Evolutionary conservation across 2,329 filamentous ascomycete species (phyloP), one percentile per base, ranked within the genome.

Genomic region (Sclerotinia glacialis): DNA sequence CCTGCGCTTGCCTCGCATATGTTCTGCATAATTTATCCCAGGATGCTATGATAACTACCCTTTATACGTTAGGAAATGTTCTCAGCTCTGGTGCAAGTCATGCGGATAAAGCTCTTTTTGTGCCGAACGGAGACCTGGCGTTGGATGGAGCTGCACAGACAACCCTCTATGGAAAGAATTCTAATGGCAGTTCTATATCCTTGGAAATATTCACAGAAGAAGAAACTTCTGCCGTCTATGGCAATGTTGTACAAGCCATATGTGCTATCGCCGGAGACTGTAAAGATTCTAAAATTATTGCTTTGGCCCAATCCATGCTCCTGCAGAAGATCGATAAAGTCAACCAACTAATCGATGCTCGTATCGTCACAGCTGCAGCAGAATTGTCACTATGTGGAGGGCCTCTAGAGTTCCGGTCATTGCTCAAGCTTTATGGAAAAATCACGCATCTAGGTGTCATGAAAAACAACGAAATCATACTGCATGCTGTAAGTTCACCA

Each of bases 31-130:
- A 89, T 73, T 83, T 98, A 16, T 96, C 95, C 1, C 91, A 96
- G 73, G 95, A 99, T 80, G 89, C 93, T 46, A 86, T 97, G 46
- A 98, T 99, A 71, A 96, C 93, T 6, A 98, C 93, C 0, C 82
- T 99, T 12, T 99, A 99, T 78, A 95, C 93, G 0, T 83, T 99
- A n/a, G 95, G 95, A 26, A 99, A 99, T 76, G 90, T 97, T 5
- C 83, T 99, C 18, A 97, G 93, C 72, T 89, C 92, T 6, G 87
- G 85, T 56, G 82, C 83, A 8, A 79, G 26, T 26, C 34, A 79
- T 23, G 74, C 80, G 44, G 84, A 86, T 40, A 82, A 82, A 69
- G 77, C 71, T 69, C 75, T 72, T 40, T 73, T 69, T 21, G 67
- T 64, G 18, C 61, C 83, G 18, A 85, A 85, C 67, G 81, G 79